Evolutionary conservation across 139 green algal species (phyloP).

Genomic region (Volvox reticuliferus): DNA sequence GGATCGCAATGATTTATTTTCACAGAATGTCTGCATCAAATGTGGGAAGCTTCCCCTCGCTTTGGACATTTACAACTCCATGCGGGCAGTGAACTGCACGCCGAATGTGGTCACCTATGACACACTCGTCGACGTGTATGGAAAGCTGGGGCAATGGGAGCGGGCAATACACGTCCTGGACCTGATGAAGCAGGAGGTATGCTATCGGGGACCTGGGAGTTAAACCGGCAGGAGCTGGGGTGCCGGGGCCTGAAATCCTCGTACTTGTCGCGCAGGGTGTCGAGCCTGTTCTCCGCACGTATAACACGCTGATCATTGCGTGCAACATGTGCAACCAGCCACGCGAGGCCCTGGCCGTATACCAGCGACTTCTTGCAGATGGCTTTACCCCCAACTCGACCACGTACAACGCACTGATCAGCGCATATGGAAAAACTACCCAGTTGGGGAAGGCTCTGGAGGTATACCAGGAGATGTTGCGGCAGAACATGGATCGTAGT

Average conservation of each 20-base stretch:
- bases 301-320: slow-evolving; percentile 91
- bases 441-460: slow-evolving; percentile 72
- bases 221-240: no score
- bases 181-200: slow-evolving; percentile 64
- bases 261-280: slow-evolving; percentile 66
- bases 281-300: slow-evolving; percentile 85
- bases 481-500: slow-evolving; percentile 68
- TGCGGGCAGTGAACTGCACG: slow-evolving; percentile 64
- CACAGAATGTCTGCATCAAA: slow-evolving; percentile 83
- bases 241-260: no score
- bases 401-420: slow-evolving; percentile 85
- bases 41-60: slow-evolving; percentile 75
- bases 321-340: slow-evolving; percentile 91
- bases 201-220: neutral
- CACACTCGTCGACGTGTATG: slow-evolving; percentile 78
- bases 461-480: slow-evolving; percentile 77
- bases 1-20: no score
- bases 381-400: slow-evolving; percentile 75
- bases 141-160: slow-evolving; percentile 83
- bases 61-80: slow-evolving; percentile 79
- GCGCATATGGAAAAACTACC: slow-evolving; percentile 72
- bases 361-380: slow-evolving; percentile 65
- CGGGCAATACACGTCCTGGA: slow-evolving; percentile 69
- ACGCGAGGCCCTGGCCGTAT: slow-evolving; percentile 75
- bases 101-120: slow-evolving; percentile 79